Conservation (phyloP, 306 rosid genomes). For the Cucumis sativus region DNA sequence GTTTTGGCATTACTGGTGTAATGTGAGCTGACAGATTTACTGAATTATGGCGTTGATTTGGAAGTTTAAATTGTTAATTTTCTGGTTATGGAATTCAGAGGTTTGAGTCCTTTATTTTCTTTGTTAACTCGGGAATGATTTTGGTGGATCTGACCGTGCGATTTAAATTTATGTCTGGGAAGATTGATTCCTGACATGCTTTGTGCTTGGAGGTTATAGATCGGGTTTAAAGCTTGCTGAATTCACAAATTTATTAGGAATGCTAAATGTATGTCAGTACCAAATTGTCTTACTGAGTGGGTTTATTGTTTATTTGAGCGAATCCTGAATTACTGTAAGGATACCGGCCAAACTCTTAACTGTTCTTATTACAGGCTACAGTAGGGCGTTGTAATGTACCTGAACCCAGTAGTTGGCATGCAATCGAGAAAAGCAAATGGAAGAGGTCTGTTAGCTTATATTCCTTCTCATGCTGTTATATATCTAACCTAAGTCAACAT, state of each 20-base stretch:
- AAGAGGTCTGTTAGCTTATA: constrained; percentile 50
- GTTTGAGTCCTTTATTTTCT: not conserved
- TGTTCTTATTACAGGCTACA: constrained; percentile 52
- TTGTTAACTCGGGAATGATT: constrained; percentile 1
- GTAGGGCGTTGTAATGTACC: constrained; percentile 68
- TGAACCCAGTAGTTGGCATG: constrained; percentile 88
- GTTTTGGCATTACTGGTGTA: not conserved
- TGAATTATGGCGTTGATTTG: constrained; percentile 1
- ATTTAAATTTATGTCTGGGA: not conserved
- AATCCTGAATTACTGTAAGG: not conserved
- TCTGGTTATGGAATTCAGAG: not conserved
- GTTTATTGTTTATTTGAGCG: not conserved
- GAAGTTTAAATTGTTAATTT: not conserved
- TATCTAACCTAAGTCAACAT: not conserved
- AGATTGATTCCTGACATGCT: not conserved
- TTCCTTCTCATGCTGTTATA: constrained; percentile 6
- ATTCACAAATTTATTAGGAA: not conserved
- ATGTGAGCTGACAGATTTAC: constrained; percentile 1
- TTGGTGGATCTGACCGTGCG: constrained; percentile 31
- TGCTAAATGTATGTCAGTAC: not conserved
- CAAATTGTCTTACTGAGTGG: not conserved
- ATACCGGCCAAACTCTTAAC: not conserved
- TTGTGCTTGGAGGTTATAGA: not conserved
- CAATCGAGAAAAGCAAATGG: constrained; percentile 91
- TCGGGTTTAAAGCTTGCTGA: not conserved